Percentiles rank a stretch among this genome's conserved stretches.
phyloP scores from a whole-genome alignment of 352 stramenopile genomes.

The Saprolegnia parasitica region DNA sequence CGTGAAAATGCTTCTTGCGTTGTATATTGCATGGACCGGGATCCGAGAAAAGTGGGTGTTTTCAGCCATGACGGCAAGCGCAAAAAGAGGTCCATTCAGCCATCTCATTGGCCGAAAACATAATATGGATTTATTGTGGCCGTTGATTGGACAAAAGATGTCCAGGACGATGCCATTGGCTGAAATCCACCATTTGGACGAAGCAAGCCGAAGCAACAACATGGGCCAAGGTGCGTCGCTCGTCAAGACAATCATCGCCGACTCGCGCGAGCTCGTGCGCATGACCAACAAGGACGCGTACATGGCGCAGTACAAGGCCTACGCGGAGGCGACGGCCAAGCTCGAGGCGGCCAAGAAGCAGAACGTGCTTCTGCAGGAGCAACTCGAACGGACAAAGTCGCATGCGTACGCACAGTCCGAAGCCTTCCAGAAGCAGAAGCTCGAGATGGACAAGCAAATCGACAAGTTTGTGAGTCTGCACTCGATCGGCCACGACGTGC shows the following conservation, averaged over 20 bases:
- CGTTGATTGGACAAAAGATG: too few relatives aligned
- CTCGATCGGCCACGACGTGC: conserved; percentile 21
- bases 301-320: conserved; percentile 22
- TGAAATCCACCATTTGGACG: not conserved
- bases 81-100: not conserved
- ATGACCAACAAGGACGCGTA: conserved; percentile 70
- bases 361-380: conserved; percentile 16
- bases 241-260: conserved; percentile 65
- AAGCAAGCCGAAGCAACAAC: not conserved
- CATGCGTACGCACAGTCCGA: conserved; percentile 24
- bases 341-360: conserved; percentile 10
- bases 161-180: not conserved
- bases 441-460: conserved; percentile 25
- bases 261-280: conserved; percentile 75
- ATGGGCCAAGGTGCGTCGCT: conserved; percentile 71
- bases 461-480: conserved; percentile 28
- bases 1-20: too few relatives aligned
- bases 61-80: not conserved
- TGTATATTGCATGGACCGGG: too few relatives aligned
- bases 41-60: not conserved
- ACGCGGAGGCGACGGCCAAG: conserved; percentile 18
- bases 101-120: not conserved
- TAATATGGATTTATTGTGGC: too few relatives aligned
- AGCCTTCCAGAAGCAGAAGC: conserved; percentile 18
- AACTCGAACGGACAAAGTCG: conserved; percentile 23